Percentiles rank a stretch among this genome's conserved stretches.
phyloP scores from a whole-genome alignment of 768 basidiomycete genomes.

The Asterophora lycoperdoides region DNA sequence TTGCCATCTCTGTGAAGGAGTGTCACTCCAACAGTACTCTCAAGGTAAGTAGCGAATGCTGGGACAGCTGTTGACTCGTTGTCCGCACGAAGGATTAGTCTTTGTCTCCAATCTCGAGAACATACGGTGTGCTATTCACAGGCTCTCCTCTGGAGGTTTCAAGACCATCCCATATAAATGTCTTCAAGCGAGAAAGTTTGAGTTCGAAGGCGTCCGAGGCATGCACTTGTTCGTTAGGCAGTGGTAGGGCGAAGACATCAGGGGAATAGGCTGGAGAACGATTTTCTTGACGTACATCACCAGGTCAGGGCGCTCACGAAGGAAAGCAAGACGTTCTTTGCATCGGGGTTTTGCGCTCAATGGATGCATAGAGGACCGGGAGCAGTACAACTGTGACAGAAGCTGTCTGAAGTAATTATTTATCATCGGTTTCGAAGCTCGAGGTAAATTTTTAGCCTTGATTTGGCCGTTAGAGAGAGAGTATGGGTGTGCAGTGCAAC shows the following conservation, averaged over 20 bases:
- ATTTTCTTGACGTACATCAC: slow-evolving; percentile 16
- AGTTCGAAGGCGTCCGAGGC: slow-evolving; percentile 13
- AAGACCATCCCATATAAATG: slow-evolving; percentile 24
- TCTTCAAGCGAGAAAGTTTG: slow-evolving; percentile 13
- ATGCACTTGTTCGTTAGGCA: slow-evolving; percentile 12
- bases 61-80: slow-evolving; percentile 21
- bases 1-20: slow-evolving; percentile 18
- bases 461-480: not conserved
- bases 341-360: slow-evolving; percentile 18
- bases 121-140: slow-evolving; percentile 20
- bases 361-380: slow-evolving; percentile 10
- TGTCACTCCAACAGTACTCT: slow-evolving; percentile 18
- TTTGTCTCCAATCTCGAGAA: not conserved
- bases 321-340: slow-evolving; percentile 15
- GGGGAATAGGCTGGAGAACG: slow-evolving; percentile 19
- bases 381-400: slow-evolving; percentile 12
- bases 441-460: not conserved
- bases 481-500: not conserved
- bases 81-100: not conserved
- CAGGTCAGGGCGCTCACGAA: slow-evolving; percentile 10
- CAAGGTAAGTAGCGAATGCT: slow-evolving; percentile 17
- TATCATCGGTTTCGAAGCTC: not conserved
- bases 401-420: not conserved
- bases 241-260: slow-evolving; percentile 7
- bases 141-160: slow-evolving; percentile 17